These are phyloP conservation scores for Botryotinia calthae DNA, from an alignment of 2,329 filamentous ascomycete species.

Conservation along the genomic window DNA sequence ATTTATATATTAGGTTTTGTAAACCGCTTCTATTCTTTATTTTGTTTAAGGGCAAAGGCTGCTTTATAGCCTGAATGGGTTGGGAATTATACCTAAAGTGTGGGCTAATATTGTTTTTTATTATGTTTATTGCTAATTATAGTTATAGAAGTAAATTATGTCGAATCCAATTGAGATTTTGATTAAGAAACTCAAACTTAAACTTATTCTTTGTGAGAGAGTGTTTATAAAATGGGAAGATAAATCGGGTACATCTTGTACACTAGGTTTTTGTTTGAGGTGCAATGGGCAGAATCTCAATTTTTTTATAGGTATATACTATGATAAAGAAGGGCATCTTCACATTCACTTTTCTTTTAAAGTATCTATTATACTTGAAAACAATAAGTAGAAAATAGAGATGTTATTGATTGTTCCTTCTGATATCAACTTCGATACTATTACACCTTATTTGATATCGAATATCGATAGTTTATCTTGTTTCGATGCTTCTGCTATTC, in stretches of 20 bases:
- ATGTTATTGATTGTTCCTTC: neutral
- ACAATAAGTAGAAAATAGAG: neutral
- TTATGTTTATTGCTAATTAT: neutral
- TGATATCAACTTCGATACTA: neutral
- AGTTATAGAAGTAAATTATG: neutral
- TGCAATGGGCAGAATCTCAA: neutral
- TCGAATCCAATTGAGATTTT: neutral
- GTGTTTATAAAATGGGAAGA: conserved; percentile 11
- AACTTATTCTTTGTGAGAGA: neutral
- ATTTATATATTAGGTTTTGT: too few relatives aligned
- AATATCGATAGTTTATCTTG: neutral
- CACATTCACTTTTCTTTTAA: neutral
- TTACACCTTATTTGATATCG: neutral
- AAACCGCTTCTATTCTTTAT: neutral
- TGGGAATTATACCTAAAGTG: conserved; percentile 4
- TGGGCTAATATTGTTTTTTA: neutral
- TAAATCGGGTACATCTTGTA: neutral
- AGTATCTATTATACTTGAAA: neutral
- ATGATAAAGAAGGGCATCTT: neutral
- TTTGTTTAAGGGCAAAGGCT: neutral
- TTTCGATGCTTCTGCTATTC: neutral
- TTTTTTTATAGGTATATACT: neutral
- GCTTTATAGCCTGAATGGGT: conserved; percentile 15
- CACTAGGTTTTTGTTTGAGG: neutral
- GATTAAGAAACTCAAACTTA: neutral